A percentile compares a stretch with the other conserved stretches of the same genome.
These are phyloP conservation scores for Buxus sempervirens DNA, from an alignment of 164 flowering plant species.

Conservation along the genomic window DNA sequence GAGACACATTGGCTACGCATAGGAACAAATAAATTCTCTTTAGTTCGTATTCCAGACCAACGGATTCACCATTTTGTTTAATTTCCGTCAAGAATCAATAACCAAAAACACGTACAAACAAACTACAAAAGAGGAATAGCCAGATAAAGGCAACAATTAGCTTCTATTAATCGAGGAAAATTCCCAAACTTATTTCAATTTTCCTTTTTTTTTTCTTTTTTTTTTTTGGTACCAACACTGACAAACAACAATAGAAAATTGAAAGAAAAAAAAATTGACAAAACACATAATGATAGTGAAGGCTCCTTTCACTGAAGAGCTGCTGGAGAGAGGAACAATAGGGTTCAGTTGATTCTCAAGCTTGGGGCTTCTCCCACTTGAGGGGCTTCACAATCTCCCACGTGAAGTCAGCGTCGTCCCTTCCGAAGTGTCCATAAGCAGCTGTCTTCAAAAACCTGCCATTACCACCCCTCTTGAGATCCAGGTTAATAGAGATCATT, in stretches of 20 bases:
- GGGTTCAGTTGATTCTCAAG: conserved; percentile 13
- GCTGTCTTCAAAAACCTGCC: conserved; percentile 78
- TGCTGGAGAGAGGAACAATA: conserved; percentile 9
- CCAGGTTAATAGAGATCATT: conserved; percentile 72
- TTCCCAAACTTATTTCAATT: no score
- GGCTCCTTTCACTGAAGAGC: conserved; percentile 6
- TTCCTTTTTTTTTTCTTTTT: no score
- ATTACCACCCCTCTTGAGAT: conserved; percentile 80
- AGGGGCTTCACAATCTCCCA: conserved; percentile 91
- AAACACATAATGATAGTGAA: conserved; percentile 8
- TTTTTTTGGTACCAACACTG: no score
- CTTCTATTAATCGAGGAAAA: no score
- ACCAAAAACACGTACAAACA: no score
- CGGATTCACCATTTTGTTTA: no score
- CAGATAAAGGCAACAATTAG: no score
- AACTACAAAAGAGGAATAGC: no score
- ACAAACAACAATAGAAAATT: neutral
- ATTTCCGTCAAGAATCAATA: no score
- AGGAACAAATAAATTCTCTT: no score
- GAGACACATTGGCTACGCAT: no score
- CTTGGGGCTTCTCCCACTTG: conserved; percentile 71
- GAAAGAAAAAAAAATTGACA: conserved; percentile 9
- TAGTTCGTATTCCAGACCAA: no score
- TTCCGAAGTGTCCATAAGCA: conserved; percentile 83
- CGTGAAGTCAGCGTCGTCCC: conserved; percentile 87